Evolutionary conservation across 805 yeast species (phyloP), one percentile per base, ranked within the genome.

Genomic region (Debaryomyces tyrocola): DNA sequence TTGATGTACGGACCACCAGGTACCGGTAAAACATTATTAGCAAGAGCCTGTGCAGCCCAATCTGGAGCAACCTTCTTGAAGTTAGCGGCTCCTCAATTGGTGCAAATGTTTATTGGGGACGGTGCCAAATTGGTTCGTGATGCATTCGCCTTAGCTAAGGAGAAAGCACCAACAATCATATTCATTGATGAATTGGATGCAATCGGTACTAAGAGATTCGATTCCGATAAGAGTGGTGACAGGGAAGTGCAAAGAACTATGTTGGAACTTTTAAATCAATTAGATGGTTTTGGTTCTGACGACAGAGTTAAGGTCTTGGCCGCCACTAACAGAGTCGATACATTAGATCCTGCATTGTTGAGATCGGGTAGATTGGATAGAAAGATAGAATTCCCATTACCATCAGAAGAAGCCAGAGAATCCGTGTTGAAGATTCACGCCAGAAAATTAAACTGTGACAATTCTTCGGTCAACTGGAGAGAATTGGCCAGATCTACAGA

Each of bases 331-430:
- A 85, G 99, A 75, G 97, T 94, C 34, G 99, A 94, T 64, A 96
- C 91, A 11, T 77, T 94, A 58, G 99, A 94, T 73, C 99, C 99
- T n/a, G 99, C 99, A 1, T 74, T 94, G 62, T 77, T 94, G 61
- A 86, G 99, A 77, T 89, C 97, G 1, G 99, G 99, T 61, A 84
- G 99, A 73, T 79, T 94, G 64, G 99, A 94, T 72, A 83, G 99
- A 70, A 94, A 94, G 68, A 92, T 94, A 59, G 99, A 94, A 73
- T 94, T 94, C 71, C 99, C 99, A 44, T 78, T 94, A 57, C 99
- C 99, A 12, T 82, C 94, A 15, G 99, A 94, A 68, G 99, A 95
- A 66, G 92, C 97, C 5, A 83, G 99, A 68, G 97, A 96, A 37
- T 92, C 94, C 48, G 96, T 94, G 63, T 75, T 94, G 63, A 96